Evolutionary conservation across 129 eudicot genomes (phyloP).

Genomic region (Centrapalus pauciflorus): DNA sequence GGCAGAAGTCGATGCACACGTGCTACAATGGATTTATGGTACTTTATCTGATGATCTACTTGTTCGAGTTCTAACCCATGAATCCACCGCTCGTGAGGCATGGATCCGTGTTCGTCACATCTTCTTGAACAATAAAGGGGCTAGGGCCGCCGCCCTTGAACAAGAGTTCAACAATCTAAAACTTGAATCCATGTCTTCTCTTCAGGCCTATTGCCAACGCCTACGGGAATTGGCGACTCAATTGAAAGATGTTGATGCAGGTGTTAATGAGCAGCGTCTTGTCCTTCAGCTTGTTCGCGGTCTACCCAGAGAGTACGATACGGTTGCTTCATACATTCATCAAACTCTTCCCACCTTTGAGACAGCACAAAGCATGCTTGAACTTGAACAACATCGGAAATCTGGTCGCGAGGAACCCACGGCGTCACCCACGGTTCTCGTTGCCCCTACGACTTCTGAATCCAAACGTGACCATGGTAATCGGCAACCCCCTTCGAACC

Average conservation of each 20-base stretch:
- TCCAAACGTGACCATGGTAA: no score
- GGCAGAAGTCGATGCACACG: not conserved
- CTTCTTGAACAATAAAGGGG: not conserved
- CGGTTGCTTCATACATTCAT: no score
- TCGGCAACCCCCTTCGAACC: no score
- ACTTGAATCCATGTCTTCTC: not conserved
- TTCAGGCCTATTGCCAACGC: not conserved
- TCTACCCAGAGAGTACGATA: no score
- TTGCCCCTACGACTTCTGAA: no score
- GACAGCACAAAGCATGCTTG: not conserved
- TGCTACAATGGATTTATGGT: not conserved
- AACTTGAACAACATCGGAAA: not conserved
- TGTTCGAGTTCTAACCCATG: not conserved
- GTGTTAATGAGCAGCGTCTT: no score
- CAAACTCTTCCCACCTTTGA: no score
- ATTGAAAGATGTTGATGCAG: no score
- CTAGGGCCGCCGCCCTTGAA: not conserved
- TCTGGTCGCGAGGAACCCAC: not conserved
- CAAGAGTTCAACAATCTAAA: not conserved
- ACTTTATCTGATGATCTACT: not conserved
- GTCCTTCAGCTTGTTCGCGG: not conserved
- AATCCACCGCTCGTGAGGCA: not conserved
- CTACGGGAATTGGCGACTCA: not conserved
- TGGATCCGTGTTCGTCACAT: not conserved
- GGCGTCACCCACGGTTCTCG: no score